These are phyloP conservation scores for Sordariomycetes sp. DNA, from an alignment of 2,329 filamentous ascomycete species.

Conservation along the genomic window DNA sequence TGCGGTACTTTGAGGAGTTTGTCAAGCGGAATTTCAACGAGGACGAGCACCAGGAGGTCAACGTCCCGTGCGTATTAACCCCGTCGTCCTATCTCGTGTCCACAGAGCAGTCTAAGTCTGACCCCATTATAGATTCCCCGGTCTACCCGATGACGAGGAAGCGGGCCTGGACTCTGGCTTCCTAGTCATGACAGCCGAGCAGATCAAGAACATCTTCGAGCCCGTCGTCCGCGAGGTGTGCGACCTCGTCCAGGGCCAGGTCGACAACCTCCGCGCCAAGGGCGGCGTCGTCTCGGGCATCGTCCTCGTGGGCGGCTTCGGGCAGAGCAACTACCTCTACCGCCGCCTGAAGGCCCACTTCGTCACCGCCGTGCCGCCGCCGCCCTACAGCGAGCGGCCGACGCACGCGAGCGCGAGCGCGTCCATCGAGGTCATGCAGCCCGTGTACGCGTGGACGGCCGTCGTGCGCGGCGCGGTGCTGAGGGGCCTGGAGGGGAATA, in stretches of 20 bases:
- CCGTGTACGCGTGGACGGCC: constrained; percentile 72
- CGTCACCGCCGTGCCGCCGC: constrained; percentile 42
- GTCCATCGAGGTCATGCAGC: constrained; percentile 71
- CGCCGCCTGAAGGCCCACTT: constrained; percentile 61
- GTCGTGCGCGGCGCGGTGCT: constrained; percentile 70
- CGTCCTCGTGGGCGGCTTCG: constrained; percentile 72
- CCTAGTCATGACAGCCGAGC: constrained; percentile 57
- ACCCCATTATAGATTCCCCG: constrained; percentile 48
- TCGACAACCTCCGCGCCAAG: constrained; percentile 49
- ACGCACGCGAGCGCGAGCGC: constrained; percentile 47
- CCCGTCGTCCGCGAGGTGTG: constrained; percentile 63
- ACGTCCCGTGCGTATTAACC: constrained; percentile 49
- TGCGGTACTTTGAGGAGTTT: constrained; percentile 75
- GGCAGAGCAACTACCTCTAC: constrained; percentile 69
- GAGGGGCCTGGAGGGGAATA: constrained; percentile 64
- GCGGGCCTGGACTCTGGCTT: constrained; percentile 68
- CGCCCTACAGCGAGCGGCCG: constrained; percentile 57
- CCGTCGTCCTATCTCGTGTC: neutral
- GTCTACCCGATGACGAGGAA: constrained; percentile 65
- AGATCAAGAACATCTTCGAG: constrained; percentile 65
- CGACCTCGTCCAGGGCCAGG: constrained; percentile 57
- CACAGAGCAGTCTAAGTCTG: constrained; percentile 11
- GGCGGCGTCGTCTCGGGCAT: constrained; percentile 61
- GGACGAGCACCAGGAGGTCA: constrained; percentile 66
- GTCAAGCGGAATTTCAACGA: constrained; percentile 78